These are phyloP conservation scores for Eutypa lata DNA, from an alignment of 2,329 filamentous ascomycete species.

Conservation along the genomic window DNA sequence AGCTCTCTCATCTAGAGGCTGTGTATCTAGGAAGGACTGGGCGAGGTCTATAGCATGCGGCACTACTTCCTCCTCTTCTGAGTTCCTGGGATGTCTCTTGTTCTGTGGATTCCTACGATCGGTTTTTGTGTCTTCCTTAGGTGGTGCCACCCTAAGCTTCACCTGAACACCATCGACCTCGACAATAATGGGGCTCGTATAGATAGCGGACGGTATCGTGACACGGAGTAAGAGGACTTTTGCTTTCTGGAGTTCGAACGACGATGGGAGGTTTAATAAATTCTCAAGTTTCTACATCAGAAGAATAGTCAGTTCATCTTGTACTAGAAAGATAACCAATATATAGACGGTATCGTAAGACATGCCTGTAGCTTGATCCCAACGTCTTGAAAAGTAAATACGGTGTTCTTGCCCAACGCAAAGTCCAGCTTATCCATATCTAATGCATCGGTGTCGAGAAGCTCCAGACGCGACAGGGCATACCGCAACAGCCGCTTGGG, in stretches of 20 bases:
- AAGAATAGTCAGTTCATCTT: slow-evolving; percentile 19
- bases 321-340: slow-evolving; percentile 4
- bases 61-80: slow-evolving; percentile 39
- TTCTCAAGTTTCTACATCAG: slow-evolving; percentile 69
- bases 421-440: slow-evolving; percentile 85
- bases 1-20: slow-evolving; percentile 62
- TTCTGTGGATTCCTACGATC: slow-evolving; percentile 28
- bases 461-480: slow-evolving; percentile 75
- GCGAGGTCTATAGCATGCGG: slow-evolving; percentile 72
- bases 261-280: slow-evolving; percentile 70
- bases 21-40: slow-evolving; percentile 72
- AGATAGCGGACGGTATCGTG: slow-evolving; percentile 84
- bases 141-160: slow-evolving; percentile 52
- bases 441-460: slow-evolving; percentile 83
- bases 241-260: slow-evolving; percentile 69
- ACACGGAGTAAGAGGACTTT: slow-evolving; percentile 73
- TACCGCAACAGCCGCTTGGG: slow-evolving; percentile 88
- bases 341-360: slow-evolving; percentile 6
- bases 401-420: slow-evolving; percentile 75
- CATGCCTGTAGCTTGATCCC: slow-evolving; percentile 73
- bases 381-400: slow-evolving; percentile 83
- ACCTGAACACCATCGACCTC: slow-evolving; percentile 81
- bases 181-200: slow-evolving; percentile 76
- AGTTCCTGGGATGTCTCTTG: slow-evolving; percentile 24
- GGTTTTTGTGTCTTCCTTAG: slow-evolving; percentile 36